These are phyloP conservation scores for Beauveria pseudobassiana DNA, from an alignment of 2,329 filamentous ascomycete species.

Conservation along the genomic window DNA sequence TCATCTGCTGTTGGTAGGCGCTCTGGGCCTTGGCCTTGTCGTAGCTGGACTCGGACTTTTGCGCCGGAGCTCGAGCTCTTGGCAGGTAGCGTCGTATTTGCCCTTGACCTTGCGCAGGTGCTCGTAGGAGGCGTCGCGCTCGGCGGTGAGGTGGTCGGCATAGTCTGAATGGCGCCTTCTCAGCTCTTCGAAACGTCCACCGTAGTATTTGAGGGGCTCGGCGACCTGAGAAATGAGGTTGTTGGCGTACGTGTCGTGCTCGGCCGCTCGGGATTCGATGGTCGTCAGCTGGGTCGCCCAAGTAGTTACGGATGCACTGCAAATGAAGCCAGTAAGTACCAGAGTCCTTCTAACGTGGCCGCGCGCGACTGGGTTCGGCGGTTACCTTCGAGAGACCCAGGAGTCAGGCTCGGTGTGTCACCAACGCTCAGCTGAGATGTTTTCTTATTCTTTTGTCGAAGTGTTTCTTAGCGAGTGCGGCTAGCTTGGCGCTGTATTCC, in stretches of 20 bases:
- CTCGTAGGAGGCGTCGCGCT: conserved; percentile 74
- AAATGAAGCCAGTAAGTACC: neutral
- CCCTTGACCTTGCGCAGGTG: conserved; percentile 86
- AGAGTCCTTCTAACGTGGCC: too few species aligned
- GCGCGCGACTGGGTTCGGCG: neutral
- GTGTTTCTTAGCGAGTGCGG: conserved; percentile 86
- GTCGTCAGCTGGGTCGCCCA: conserved; percentile 93
- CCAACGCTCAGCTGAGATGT: conserved; percentile 83
- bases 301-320: conserved; percentile 85
- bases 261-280: conserved; percentile 76
- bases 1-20: conserved; percentile 83
- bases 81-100: conserved; percentile 88
- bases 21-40: conserved; percentile 89
- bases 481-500: conserved; percentile 88
- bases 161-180: conserved; percentile 88
- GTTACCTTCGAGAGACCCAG: conserved; percentile 84
- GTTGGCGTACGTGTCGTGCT: conserved; percentile 79
- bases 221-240: conserved; percentile 75
- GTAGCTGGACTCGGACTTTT: conserved; percentile 95
- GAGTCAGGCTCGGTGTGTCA: conserved; percentile 86
- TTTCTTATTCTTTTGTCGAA: conserved; percentile 95
- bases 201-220: conserved; percentile 74
- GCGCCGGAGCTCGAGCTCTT: conserved; percentile 87
- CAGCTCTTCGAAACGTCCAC: conserved; percentile 75
- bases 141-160: conserved; percentile 79